A percentile compares a stretch with the other conserved stretches of the same genome.
Evolutionary conservation across 495 filamentous ascomycete genomes (phyloP).

Genomic region (Xylaria cubensis): DNA sequence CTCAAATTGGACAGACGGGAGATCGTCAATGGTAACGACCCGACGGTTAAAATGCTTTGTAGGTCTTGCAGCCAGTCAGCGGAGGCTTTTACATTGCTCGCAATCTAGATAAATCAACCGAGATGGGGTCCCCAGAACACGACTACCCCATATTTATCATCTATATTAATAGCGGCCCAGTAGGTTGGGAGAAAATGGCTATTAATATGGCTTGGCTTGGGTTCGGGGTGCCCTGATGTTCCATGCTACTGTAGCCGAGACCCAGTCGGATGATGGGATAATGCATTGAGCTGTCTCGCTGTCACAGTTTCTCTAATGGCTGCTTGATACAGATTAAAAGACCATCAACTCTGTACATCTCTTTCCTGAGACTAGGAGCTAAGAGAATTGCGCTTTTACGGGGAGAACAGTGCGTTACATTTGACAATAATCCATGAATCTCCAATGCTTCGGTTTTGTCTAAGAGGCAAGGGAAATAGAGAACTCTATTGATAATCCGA

Average conservation of each 20-base stretch:
- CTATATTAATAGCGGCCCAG: constrained; percentile 7
- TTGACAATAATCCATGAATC: not conserved
- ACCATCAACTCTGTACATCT: not conserved
- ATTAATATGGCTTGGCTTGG: not conserved
- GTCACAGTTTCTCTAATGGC: not conserved
- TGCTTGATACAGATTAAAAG: not conserved
- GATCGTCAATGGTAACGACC: not conserved
- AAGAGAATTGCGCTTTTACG: not conserved
- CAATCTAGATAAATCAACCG: constrained; percentile 12
- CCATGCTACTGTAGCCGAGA: not conserved
- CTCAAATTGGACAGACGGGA: constrained; percentile 12
- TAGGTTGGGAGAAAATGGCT: not conserved
- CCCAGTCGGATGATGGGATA: not conserved
- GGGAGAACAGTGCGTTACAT: no score
- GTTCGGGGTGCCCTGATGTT: not conserved
- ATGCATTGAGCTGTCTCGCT: not conserved
- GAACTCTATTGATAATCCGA: no score
- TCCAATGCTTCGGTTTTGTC: not conserved
- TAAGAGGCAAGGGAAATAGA: not conserved
- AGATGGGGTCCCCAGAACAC: not conserved
- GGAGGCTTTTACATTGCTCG: not conserved
- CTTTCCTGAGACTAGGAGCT: not conserved
- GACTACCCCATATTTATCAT: constrained; percentile 6
- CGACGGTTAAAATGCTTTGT: constrained; percentile 15
- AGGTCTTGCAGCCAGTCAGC: not conserved